Percentiles rank a stretch among this genome's conserved stretches.
Evolutionary conservation across 202 grass and related monocot genomes (phyloP).

Genomic region (Cymbopogon flexuosus): DNA sequence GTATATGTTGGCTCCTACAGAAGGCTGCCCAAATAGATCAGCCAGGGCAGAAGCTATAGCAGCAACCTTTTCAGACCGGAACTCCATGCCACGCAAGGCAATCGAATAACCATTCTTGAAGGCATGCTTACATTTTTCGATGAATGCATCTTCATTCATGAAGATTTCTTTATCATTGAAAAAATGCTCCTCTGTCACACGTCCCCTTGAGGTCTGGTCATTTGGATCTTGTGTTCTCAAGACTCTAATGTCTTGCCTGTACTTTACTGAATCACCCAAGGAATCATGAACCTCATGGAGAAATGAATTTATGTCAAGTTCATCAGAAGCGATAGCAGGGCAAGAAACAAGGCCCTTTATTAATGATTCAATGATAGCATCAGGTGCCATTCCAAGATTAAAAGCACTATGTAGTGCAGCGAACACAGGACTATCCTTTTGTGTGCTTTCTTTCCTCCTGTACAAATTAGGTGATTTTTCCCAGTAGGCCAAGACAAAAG

Average conservation of each 20-base stretch:
- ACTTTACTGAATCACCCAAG: slow-evolving; percentile 48
- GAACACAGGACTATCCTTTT: slow-evolving; percentile 40
- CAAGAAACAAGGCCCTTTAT: slow-evolving; percentile 55
- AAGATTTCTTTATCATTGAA: slow-evolving; percentile 20
- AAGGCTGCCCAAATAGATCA: slow-evolving; percentile 83
- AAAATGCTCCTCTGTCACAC: slow-evolving; percentile 49
- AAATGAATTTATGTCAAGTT: slow-evolving; percentile 60
- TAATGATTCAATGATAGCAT: slow-evolving; percentile 50
- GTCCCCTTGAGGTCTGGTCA: slow-evolving; percentile 26
- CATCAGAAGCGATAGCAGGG: slow-evolving; percentile 70
- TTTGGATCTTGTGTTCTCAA: slow-evolving; percentile 42
- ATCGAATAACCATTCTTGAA: slow-evolving; percentile 67
- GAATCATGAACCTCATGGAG: slow-evolving; percentile 43
- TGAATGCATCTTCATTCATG: slow-evolving; percentile 27
- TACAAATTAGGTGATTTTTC: slow-evolving; percentile 53
- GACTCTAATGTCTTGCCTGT: slow-evolving; percentile 68
- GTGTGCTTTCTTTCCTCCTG: slow-evolving; percentile 28
- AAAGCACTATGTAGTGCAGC: slow-evolving; percentile 38
- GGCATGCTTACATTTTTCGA: slow-evolving; percentile 48
- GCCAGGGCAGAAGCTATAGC: slow-evolving; percentile 51
- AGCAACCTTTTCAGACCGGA: slow-evolving; percentile 61
- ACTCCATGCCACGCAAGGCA: slow-evolving; percentile 79
- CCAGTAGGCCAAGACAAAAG: slow-evolving; percentile 57
- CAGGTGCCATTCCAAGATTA: slow-evolving; percentile 38
- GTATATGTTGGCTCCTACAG: slow-evolving; percentile 81